A percentile compares a stretch with the other conserved stretches of the same genome.
Conservation (phyloP, 768 basidiomycete species). For the Sporobolomyces roseus region DNA sequence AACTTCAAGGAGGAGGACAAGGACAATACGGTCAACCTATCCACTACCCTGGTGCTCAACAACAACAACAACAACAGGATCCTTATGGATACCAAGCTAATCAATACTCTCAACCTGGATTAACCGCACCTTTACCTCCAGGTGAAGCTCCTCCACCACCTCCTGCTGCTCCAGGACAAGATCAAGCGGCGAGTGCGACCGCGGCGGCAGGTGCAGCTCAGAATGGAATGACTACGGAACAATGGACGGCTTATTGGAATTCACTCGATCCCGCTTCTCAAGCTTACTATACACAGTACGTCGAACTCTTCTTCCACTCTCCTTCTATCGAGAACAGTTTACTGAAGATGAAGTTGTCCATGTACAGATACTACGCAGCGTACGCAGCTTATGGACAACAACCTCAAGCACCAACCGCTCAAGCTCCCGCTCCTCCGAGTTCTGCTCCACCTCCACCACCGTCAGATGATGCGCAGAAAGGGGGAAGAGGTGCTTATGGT, state of each 20-base stretch:
- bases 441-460: conserved; percentile 14
- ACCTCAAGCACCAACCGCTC: background rate
- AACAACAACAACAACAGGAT: conserved; percentile 7
- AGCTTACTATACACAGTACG: conserved; percentile 40
- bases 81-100: conserved; percentile 33
- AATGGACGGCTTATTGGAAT: conserved; percentile 39
- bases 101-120: conserved; percentile 28
- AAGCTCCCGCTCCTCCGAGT: background rate
- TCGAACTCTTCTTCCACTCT: background rate
- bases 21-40: no score
- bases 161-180: background rate
- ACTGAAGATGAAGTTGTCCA: background rate
- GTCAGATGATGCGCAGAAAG: background rate
- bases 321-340: background rate
- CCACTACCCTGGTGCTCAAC: conserved; percentile 11
- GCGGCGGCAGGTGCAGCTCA: conserved; percentile 7
- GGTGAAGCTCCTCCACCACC: conserved; percentile 38
- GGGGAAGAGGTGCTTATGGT: background rate
- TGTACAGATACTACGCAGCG: conserved; percentile 37
- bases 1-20: conserved; percentile 1
- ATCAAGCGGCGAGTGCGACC: conserved; percentile 14
- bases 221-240: conserved; percentile 27
- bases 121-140: conserved; percentile 39
- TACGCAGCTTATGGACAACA: conserved; percentile 24
- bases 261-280: conserved; percentile 34